These are phyloP conservation scores for Candida golubevii DNA, from an alignment of 805 yeast genomes.

Conservation along the genomic window DNA sequence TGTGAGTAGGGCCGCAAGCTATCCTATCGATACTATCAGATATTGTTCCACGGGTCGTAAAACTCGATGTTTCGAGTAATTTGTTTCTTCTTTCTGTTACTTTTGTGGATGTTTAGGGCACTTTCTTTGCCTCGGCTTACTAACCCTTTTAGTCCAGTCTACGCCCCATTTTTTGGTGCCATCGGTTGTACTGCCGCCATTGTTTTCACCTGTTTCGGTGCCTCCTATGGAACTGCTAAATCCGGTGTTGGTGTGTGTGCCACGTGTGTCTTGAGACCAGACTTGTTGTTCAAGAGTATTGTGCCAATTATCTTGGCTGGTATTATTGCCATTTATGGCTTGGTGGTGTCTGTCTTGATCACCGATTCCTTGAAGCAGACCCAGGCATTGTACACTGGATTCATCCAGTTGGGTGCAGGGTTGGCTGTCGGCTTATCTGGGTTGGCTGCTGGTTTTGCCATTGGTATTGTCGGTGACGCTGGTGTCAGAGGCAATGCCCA, in stretches of 20 bases:
- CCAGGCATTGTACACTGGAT: slow-evolving; percentile 91
- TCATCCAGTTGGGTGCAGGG: slow-evolving; percentile 98
- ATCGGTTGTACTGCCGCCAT: slow-evolving; percentile 99
- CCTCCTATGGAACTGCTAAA: slow-evolving; percentile 98
- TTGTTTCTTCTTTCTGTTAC: background rate
- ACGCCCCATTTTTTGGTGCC: slow-evolving; percentile 92
- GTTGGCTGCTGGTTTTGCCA: slow-evolving; percentile 97
- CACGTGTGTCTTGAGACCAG: slow-evolving; percentile 96
- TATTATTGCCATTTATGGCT: slow-evolving; percentile 97
- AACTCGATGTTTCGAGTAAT: too few relatives aligned
- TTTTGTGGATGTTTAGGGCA: too few relatives aligned
- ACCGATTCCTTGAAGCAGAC: slow-evolving; percentile 84
- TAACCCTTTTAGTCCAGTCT: slow-evolving; percentile 24
- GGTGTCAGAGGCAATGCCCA: slow-evolving; percentile 99
- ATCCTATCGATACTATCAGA: too few relatives aligned
- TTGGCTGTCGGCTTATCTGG: slow-evolving; percentile 95
- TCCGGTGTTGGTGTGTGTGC: slow-evolving; percentile 99
- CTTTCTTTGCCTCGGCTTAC: background rate
- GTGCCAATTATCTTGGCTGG: slow-evolving; percentile 99
- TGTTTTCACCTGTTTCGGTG: slow-evolving; percentile 98
- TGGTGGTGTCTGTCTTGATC: slow-evolving; percentile 92
- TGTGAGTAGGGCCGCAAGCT: too few relatives aligned
- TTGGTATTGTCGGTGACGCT: slow-evolving; percentile 99
- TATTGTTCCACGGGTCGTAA: too few relatives aligned
- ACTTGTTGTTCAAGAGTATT: slow-evolving; percentile 83